Evolutionary conservation across 139 green algal species (phyloP).

Genomic region (Diplosphaera chodatii): DNA sequence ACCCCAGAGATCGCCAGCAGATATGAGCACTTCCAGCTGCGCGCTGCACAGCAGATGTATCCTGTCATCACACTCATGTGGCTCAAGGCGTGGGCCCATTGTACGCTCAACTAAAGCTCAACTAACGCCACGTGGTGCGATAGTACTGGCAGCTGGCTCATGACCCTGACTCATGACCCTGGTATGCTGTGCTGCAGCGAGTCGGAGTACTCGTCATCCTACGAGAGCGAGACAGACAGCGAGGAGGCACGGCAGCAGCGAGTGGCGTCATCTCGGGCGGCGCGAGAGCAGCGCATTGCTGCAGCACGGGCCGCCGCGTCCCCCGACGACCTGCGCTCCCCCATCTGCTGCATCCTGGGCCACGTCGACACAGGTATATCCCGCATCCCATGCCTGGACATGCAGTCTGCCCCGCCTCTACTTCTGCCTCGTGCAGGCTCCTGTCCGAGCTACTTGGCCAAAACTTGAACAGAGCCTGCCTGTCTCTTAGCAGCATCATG

Average conservation of each 20-base stretch:
- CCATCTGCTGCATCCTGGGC: constrained; percentile 99
- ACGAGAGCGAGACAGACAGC: constrained; percentile 45
- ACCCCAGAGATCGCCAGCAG: constrained; percentile 7
- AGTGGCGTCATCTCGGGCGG: constrained; percentile 29
- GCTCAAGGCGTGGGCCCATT: too few relatives aligned
- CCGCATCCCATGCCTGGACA: background rate
- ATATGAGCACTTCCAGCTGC: background rate
- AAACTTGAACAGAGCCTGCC: too few relatives aligned
- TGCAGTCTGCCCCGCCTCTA: too few relatives aligned
- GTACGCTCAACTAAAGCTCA: too few relatives aligned
- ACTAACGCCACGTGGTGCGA: too few relatives aligned
- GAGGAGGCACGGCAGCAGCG: constrained; percentile 53
- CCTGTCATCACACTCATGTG: too few relatives aligned
- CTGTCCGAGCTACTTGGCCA: too few relatives aligned
- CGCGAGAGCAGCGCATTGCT: constrained; percentile 50
- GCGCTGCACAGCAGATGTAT: too few relatives aligned
- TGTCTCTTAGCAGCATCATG: too few relatives aligned
- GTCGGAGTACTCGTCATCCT: constrained; percentile 22
- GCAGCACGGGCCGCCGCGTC: constrained; percentile 46
- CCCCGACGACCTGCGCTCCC: constrained; percentile 80
- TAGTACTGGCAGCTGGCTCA: too few relatives aligned
- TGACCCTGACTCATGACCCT: too few relatives aligned
- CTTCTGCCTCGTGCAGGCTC: too few relatives aligned
- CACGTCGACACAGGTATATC: constrained; percentile 91
- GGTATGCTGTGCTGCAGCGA: constrained; percentile 32